These are phyloP conservation scores for Beauveria sp. DNA, from an alignment of 2,329 filamentous ascomycete genomes.

Conservation along the genomic window DNA sequence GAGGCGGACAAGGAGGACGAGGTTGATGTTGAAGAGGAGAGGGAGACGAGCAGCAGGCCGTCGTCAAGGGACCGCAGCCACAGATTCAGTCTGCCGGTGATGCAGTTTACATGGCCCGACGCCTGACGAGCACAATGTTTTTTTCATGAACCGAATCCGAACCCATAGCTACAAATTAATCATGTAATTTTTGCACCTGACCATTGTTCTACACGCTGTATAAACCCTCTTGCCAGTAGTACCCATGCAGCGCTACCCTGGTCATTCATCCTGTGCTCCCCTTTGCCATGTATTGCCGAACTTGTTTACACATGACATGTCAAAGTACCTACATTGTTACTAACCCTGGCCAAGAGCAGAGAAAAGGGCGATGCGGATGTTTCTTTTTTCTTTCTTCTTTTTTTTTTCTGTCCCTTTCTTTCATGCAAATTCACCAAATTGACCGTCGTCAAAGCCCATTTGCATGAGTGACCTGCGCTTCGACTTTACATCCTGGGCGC, in stretches of 20 bases:
- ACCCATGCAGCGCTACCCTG: too few species aligned
- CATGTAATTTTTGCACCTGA: too few species aligned
- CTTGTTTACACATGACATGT: too few species aligned
- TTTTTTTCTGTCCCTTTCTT: not conserved
- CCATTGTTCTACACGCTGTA: too few species aligned
- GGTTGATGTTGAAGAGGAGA: not conserved
- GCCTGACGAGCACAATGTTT: not conserved
- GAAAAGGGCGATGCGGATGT: too few species aligned
- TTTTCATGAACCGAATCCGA: not conserved
- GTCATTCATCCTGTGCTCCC: too few species aligned
- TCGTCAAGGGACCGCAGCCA: not conserved
- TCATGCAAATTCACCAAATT: conserved; percentile 75
- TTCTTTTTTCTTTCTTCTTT: not conserved
- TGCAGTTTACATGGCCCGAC: conserved; percentile 20
- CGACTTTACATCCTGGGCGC: conserved; percentile 52
- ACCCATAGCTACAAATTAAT: too few species aligned
- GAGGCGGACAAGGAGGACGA: not conserved
- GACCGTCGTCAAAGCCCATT: conserved; percentile 77
- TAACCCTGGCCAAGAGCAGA: too few species aligned
- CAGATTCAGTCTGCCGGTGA: conserved; percentile 20
- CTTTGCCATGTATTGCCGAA: too few species aligned
- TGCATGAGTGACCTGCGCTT: conserved; percentile 53
- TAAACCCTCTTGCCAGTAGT: too few species aligned
- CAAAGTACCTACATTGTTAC: too few species aligned
- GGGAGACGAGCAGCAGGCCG: not conserved